Base-by-base conservation (phyloP, 306 rosid species). In the Cicer arietinum region DNA sequence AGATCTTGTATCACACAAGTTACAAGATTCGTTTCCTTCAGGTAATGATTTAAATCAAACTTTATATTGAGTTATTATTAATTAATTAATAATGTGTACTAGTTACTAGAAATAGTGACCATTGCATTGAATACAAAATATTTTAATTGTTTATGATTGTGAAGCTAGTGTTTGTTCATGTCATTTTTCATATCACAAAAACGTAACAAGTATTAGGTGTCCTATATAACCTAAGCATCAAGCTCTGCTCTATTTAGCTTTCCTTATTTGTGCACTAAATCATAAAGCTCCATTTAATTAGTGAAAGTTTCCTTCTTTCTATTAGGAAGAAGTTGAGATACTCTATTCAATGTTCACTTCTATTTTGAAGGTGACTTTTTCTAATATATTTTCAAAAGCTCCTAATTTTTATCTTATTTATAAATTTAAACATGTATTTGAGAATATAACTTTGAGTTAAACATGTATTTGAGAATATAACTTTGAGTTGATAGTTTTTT, bases 1-100 rank as follows among this genome's bases (percentile, higher is more conserved):
- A 59, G 64, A 73, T 65, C 57, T 62, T 73, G 76, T 46, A 25
- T 71, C 88, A 43, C 67, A 67, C 79, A 63, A 77, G 43, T 45
- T 48, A 54, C 56, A 79, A 75, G 67, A 57, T 74, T 45, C 69
- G 37, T 71, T 78, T 79, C 41, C 74, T 73, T 82, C 61, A 61
- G 84, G 89, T 88, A 80, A 71, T 57, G 2, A 52, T 30, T 30
- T 3, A 25, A 25, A 25, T 60, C 16, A 35, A 59, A 59, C 17
- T 30, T 30, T 30, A 42, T 10, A 25, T 7, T 58, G 45, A 30
- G 35, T 30, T 30, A 30, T 30, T 30, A 30, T 30, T 25, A 25
- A 30, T 30, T 30, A 22, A 22, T 22, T 14, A 20, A 20, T 30
- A 30, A 30, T 7, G 8, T 46, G 10, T 13, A 47, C 18, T 69